Conservation (phyloP, 2,329 filamentous ascomycete species). For the Aureobasidium zeae region DNA sequence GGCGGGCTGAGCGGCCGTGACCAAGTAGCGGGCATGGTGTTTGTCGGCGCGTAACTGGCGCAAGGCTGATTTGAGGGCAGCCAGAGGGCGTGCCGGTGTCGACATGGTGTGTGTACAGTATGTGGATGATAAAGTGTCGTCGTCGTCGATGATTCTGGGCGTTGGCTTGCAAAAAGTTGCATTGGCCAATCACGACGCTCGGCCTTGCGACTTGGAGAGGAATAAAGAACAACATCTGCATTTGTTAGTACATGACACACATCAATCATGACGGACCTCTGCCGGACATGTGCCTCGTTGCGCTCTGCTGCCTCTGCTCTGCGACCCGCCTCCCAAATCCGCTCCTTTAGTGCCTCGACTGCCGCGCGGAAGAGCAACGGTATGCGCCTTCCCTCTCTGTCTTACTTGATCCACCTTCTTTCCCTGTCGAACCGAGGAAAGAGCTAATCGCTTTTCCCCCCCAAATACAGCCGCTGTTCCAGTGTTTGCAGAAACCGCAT, state of each 20-base stretch:
- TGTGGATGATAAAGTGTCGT: background rate
- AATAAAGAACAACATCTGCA: background rate
- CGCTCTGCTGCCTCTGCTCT: constrained; percentile 20
- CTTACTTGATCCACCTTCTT: background rate
- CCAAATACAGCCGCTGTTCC: constrained; percentile 32
- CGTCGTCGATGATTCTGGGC: constrained; percentile 8
- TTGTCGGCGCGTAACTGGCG: constrained; percentile 43
- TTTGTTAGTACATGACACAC: background rate
- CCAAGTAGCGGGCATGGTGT: constrained; percentile 17
- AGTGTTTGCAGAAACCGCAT: constrained; percentile 33
- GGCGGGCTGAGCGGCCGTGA: constrained; percentile 38
- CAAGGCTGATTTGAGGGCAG: constrained; percentile 59
- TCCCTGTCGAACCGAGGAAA: too few relatives aligned
- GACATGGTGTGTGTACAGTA: constrained; percentile 40
- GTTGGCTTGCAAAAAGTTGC: constrained; percentile 17
- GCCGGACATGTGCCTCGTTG: constrained; percentile 26
- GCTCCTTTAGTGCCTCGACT: constrained; percentile 11
- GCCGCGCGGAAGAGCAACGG: constrained; percentile 10
- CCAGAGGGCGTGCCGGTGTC: constrained; percentile 54
- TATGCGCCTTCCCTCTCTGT: background rate
- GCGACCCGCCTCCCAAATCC: constrained; percentile 11
- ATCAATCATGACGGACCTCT: constrained; percentile 24
- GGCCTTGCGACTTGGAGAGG: background rate
- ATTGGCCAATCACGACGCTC: constrained; percentile 14
- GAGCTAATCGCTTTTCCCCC: too few relatives aligned